These are phyloP conservation scores for Scheffersomyces coipomensis DNA, from an alignment of 805 yeast species.

Conservation along the genomic window DNA sequence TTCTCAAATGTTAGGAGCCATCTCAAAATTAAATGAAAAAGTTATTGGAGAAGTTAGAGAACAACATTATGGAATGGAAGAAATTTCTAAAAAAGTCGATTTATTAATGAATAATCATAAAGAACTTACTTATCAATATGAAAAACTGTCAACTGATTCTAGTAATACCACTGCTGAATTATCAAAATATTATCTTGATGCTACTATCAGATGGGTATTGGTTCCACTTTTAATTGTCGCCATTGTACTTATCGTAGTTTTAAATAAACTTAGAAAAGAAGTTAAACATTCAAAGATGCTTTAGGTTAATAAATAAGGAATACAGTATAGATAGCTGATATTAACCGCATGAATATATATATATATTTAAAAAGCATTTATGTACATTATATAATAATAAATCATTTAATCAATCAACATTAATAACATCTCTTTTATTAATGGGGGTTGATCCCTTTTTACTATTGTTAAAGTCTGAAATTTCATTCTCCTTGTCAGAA, in stretches of 20 bases:
- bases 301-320: too few relatives aligned
- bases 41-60: conserved; percentile 42
- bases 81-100: conserved; percentile 36
- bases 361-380: too few relatives aligned
- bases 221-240: conserved; percentile 41
- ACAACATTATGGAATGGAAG: conserved; percentile 34
- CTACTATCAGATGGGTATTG: conserved; percentile 36
- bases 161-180: conserved; percentile 3
- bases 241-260: conserved; percentile 41
- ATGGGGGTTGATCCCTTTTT: too few relatives aligned
- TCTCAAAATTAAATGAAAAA: conserved; percentile 31
- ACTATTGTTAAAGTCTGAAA: not conserved
- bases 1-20: conserved; percentile 27
- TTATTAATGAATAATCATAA: conserved; percentile 39
- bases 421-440: conserved; percentile 7
- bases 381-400: too few relatives aligned
- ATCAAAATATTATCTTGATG: conserved; percentile 8
- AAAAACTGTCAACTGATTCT: conserved; percentile 8
- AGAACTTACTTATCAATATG: conserved; percentile 31
- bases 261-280: conserved; percentile 57
- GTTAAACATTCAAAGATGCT: conserved; percentile 58
- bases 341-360: too few relatives aligned
- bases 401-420: conserved; percentile 2
- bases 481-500: not conserved
- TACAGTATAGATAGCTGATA: too few relatives aligned